phyloP scores from a whole-genome alignment of 345 rosid species.

The Eucalyptus regnans region DNA sequence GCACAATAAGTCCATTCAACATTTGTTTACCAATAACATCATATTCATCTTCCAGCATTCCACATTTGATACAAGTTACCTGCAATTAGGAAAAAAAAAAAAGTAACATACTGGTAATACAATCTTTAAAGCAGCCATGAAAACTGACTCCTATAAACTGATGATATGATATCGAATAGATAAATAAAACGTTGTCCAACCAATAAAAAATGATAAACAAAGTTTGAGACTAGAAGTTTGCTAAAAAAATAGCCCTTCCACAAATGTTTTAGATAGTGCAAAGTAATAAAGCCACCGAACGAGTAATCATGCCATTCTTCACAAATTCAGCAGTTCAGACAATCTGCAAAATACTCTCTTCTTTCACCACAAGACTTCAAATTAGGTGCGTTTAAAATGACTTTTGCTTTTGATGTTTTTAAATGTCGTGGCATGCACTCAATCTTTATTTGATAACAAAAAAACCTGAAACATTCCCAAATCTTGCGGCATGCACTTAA shows the following conservation, averaged over 20 bases:
- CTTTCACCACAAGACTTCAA: background rate
- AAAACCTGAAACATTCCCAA: background rate
- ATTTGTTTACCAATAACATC: conserved; percentile 19
- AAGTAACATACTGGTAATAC: background rate
- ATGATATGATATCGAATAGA: background rate
- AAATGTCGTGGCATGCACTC: background rate
- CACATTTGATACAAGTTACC: conserved; percentile 68
- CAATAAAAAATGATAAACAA: background rate
- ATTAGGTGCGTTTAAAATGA: background rate
- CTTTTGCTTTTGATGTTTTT: background rate
- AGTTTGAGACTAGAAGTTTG: background rate
- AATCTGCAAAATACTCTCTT: background rate
- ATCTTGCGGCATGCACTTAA: background rate
- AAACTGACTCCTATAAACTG: background rate
- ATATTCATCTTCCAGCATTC: conserved; percentile 74
- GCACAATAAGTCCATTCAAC: background rate
- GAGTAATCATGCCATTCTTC: background rate
- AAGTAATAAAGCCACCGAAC: background rate
- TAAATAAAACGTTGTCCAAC: background rate
- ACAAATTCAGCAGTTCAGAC: background rate
- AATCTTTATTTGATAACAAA: background rate
- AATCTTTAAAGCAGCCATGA: background rate
- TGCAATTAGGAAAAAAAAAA: conserved; percentile 4
- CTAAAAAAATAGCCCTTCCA: background rate
- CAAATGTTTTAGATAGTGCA: background rate